These are phyloP conservation scores for Rosa multiflora DNA, from an alignment of 306 rosid species.

Conservation along the genomic window DNA sequence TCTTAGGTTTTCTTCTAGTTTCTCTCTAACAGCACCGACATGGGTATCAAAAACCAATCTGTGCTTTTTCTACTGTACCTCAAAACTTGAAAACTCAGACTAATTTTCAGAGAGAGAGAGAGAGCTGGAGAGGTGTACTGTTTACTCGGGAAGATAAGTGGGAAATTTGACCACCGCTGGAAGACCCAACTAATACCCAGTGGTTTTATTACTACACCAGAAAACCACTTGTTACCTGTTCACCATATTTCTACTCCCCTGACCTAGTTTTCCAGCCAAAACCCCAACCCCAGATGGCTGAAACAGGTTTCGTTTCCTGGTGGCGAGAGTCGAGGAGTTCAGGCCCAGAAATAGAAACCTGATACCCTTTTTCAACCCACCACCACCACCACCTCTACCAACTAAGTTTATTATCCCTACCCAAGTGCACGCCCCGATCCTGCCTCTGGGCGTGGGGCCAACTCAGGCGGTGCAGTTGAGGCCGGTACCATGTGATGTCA, in stretches of 20 bases:
- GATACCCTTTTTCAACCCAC: conserved; percentile 1
- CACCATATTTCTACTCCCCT: background rate
- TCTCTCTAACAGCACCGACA: too few species aligned
- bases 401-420: conserved; percentile 44
- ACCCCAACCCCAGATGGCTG: conserved; percentile 42
- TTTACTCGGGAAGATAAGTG: conserved; percentile 13
- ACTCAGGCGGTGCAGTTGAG: conserved; percentile 56
- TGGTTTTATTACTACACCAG: conserved; percentile 11
- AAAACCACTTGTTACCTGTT: conserved; percentile 6
- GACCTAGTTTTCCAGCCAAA: conserved; percentile 1
- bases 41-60: background rate
- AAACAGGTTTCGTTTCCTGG: conserved; percentile 57
- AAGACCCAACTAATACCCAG: conserved; percentile 2
- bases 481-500: conserved; percentile 41
- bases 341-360: conserved; percentile 44
- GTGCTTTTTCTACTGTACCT: background rate
- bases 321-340: conserved; percentile 59
- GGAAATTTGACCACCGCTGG: conserved; percentile 14
- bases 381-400: conserved; percentile 16
- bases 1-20: too few species aligned
- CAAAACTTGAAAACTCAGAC: background rate
- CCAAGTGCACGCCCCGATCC: conserved; percentile 5
- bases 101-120: conserved; percentile 8
- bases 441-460: conserved; percentile 35
- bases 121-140: conserved; percentile 12